Evolutionary conservation across 306 rosid species (phyloP).

Genomic region (Dryas drummondii): DNA sequence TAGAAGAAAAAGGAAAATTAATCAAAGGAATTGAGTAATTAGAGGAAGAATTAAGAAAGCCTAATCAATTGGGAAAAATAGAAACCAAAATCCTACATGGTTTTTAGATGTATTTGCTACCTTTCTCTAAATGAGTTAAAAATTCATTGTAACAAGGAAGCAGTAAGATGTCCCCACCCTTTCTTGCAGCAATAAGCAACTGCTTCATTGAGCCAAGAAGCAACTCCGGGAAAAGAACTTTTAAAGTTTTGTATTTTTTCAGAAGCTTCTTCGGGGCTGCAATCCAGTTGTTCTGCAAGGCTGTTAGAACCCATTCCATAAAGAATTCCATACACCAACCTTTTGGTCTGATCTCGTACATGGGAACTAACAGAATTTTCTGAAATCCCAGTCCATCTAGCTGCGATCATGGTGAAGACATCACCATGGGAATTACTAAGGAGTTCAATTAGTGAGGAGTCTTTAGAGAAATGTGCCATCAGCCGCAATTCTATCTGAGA

Average conservation of each 20-base stretch:
- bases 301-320: constrained; percentile 94
- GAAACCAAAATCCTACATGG: not conserved
- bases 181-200: constrained; percentile 69
- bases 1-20: not conserved
- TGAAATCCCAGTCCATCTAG: constrained; percentile 79
- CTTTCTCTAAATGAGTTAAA: constrained; percentile 18
- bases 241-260: constrained; percentile 78
- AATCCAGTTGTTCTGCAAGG: constrained; percentile 84
- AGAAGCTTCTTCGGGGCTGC: constrained; percentile 74
- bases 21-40: not conserved
- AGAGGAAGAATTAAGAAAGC: not conserved
- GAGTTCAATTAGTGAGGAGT: constrained; percentile 68
- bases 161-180: constrained; percentile 57
- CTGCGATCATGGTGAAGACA: constrained; percentile 83
- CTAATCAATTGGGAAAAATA: not conserved
- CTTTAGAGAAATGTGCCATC: constrained; percentile 96
- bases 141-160: constrained; percentile 1
- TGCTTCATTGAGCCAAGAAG: constrained; percentile 88
- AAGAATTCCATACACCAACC: constrained; percentile 92
- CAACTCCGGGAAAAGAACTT: constrained; percentile 83
- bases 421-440: constrained; percentile 74
- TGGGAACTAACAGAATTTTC: constrained; percentile 61
- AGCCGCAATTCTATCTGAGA: constrained; percentile 94
- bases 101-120: constrained; percentile 10
- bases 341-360: constrained; percentile 87